Percentiles rank a stretch among this genome's conserved stretches.
These are phyloP conservation scores for Suillus plorans DNA, from an alignment of 768 basidiomycete genomes.

Conservation along the genomic window DNA sequence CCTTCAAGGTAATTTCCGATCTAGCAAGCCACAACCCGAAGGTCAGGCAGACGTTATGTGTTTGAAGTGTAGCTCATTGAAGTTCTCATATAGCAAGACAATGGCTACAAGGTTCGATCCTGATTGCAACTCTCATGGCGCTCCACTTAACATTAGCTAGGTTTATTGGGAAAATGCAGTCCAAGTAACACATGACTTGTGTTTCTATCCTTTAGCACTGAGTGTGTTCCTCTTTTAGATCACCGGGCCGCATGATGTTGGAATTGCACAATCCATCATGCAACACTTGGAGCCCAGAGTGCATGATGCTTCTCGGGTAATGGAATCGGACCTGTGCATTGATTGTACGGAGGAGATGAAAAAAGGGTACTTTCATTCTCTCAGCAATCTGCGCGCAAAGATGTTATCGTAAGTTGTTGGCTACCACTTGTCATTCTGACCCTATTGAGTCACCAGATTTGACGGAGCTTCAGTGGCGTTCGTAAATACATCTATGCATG, in stretches of 20 bases:
- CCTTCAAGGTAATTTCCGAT: constrained; percentile 5
- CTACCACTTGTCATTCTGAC: constrained; percentile 13
- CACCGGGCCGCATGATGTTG: constrained; percentile 78
- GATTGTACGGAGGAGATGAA: constrained; percentile 62
- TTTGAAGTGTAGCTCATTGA: constrained; percentile 8
- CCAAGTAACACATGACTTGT: constrained; percentile 46
- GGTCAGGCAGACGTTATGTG: constrained; percentile 36
- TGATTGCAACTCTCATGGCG: background rate
- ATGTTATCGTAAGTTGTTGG: background rate
- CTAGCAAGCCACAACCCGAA: constrained; percentile 88
- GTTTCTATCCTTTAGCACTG: background rate
- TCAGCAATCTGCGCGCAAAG: constrained; percentile 17
- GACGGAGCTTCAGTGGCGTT: constrained; percentile 45
- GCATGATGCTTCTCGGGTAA: constrained; percentile 39
- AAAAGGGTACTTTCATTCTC: constrained; percentile 53
- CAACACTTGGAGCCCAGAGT: constrained; percentile 55
- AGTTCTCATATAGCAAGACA: constrained; percentile 58
- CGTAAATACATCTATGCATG: constrained; percentile 90
- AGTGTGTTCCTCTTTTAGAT: constrained; percentile 47
- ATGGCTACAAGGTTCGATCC: constrained; percentile 74
- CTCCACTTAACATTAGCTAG: constrained; percentile 34
- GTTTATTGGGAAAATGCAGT: constrained; percentile 91
- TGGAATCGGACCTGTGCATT: constrained; percentile 44
- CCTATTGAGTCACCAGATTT: background rate
- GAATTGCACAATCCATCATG: constrained; percentile 68